These are phyloP conservation scores for Cladophialophora carrionii DNA, from an alignment of 2,329 filamentous ascomycete genomes.

Conservation along the genomic window DNA sequence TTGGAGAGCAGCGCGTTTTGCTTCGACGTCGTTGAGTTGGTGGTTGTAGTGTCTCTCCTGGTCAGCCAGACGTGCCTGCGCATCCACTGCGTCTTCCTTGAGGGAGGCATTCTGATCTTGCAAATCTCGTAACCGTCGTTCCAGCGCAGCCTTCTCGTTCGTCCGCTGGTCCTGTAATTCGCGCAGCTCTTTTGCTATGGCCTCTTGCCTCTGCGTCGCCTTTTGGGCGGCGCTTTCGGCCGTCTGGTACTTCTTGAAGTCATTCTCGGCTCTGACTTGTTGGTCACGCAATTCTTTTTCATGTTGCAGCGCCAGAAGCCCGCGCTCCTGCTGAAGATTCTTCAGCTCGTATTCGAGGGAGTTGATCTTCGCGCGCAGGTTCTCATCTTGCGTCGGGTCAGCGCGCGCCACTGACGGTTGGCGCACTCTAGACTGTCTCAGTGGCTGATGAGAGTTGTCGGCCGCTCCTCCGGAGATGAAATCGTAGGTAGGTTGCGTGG, in stretches of 20 bases:
- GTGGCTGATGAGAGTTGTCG: slow-evolving; percentile 42
- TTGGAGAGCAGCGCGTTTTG: slow-evolving; percentile 62
- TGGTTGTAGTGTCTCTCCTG: slow-evolving; percentile 68
- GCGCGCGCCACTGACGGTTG: slow-evolving; percentile 46
- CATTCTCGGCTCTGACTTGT: slow-evolving; percentile 79
- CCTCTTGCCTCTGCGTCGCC: slow-evolving; percentile 59
- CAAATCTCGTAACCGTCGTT: slow-evolving; percentile 58
- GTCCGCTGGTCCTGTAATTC: slow-evolving; percentile 58
- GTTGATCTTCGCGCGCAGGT: slow-evolving; percentile 85
- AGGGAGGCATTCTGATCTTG: slow-evolving; percentile 73
- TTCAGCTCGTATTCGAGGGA: slow-evolving; percentile 85
- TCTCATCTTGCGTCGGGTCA: slow-evolving; percentile 60
- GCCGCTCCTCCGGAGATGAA: slow-evolving; percentile 60
- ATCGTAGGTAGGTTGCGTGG: slow-evolving; percentile 62
- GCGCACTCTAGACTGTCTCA: slow-evolving; percentile 44
- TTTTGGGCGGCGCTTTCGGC: slow-evolving; percentile 58
- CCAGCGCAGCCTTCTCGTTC: slow-evolving; percentile 60
- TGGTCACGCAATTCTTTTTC: slow-evolving; percentile 82
- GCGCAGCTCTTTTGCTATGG: slow-evolving; percentile 58
- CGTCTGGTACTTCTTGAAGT: slow-evolving; percentile 69
- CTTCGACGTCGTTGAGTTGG: slow-evolving; percentile 63
- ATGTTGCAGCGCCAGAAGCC: slow-evolving; percentile 75
- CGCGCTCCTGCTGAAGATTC: slow-evolving; percentile 83
- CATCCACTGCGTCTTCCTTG: slow-evolving; percentile 82
- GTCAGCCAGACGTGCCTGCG: slow-evolving; percentile 71